Base-by-base conservation (phyloP, 805 yeast genomes). In the Nakazawaea pomicola region DNA sequence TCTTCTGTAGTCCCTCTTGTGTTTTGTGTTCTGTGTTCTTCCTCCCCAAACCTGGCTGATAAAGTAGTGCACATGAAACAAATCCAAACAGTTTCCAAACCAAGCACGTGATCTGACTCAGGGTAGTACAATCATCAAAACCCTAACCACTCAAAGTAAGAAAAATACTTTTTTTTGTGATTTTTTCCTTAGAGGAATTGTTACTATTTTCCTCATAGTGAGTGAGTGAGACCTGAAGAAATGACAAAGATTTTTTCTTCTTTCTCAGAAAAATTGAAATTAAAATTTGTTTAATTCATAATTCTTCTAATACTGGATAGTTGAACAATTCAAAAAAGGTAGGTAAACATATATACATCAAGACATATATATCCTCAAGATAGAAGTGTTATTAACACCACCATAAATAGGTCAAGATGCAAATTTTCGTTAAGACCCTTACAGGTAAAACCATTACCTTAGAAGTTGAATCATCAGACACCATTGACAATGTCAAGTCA, bases 401-500 rank as follows among this genome's bases (percentile, higher is more conserved):
- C 24, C 16, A 10, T 18, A 35, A 19, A 20, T 17, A 56, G 57
- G 50, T 54, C 49, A 68, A 58, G 53, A 84, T 85, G 95, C 95
- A 86, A 79, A 90, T 91, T 78, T 93, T 93, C 77, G 98, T 93
- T 75, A 93, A 91, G 78, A 91, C 99, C 77, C 82, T 93, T 70
- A 90, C 98, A 61, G 98, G 98, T 78, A 91, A 91, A 88, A 83
- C 98, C 67, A 91, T 93, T 76, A 69, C 82, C 51, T 70, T 75
- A 52, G 80, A 78, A 67, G 93, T 88, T 55, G 96, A 88, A 71
- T 87, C 95, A 48, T 86, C 95, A 45, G 96, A 88, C 76, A 87
- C 95, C 53, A 88, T 88, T 62, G 96, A 88, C 74, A 88, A 88
- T 60, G 96, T 88, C 68, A 88, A 88, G 77, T 76, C 91, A 57